Evolutionary conservation across 1,284 basidiomycete species (phyloP), one percentile per base, ranked within the genome.

Genomic region (Fomitopsis betulina): DNA sequence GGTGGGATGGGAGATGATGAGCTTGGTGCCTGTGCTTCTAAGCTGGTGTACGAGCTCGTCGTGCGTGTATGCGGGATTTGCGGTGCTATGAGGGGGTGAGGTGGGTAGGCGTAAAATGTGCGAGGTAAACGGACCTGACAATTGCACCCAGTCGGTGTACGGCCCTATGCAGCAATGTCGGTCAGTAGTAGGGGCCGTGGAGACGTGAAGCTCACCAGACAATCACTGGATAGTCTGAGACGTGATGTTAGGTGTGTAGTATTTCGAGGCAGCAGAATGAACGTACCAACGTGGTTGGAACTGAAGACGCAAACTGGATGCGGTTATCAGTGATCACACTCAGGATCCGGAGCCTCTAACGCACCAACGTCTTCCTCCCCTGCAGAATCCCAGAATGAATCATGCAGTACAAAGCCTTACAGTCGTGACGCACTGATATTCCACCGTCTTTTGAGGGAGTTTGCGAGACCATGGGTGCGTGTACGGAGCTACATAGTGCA

Each of bases 141-240:
- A 87, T 82, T 2, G 78, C 91, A 10, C 91, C 91, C 13, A 92
- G 71, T 43, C 83, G 80, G 63, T 93, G 90, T 1, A 78, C 72
- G 1, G 89, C 93, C 91, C 70, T 71, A 25, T 7, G 38, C 4
- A 73, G 73, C 21, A 72, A 2, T 7, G 89, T 89, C 5, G 89
- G 71, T 47, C 23, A 30, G 3, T 13, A 27, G 12, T n/a, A 15
- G 15, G 21, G 15, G 9, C 8, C 6, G 7, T 7, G 7, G n/a
- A 17, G 5, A 19, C 32, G 19, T 80, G 91, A 10, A 19, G 42
- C 65, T 43, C 55, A 70, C 70, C 92, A 94, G 17, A 93, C 74
- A 2, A 77, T 76, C 10, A 85, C 75, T 0, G 85, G 82, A 61
- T 91, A 94, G 68, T 92, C 90, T 89, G 53, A 19, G n/a, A 19